Evolutionary conservation across 345 rosid species (phyloP).

Genomic region (Punica granatum): DNA sequence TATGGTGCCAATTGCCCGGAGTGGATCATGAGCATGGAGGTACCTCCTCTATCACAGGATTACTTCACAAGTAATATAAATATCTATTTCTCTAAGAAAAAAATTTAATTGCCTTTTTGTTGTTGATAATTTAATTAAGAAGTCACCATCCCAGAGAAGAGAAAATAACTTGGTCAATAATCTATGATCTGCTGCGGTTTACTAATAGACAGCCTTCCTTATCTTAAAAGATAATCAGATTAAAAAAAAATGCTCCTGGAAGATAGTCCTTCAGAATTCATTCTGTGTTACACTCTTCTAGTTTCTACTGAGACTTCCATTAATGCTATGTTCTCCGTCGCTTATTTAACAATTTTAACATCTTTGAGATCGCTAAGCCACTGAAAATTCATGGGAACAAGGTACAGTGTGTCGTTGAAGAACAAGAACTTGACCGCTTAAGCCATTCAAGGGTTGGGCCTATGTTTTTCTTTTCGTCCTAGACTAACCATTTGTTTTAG

Average conservation of each 20-base stretch:
- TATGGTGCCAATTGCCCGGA: constrained; percentile 83
- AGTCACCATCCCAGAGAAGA: background rate
- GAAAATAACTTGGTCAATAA: background rate
- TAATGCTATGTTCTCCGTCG: background rate
- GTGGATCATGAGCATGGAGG: constrained; percentile 99
- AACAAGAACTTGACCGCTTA: background rate
- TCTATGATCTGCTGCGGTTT: background rate
- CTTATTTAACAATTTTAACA: background rate
- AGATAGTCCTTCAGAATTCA: background rate
- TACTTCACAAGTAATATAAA: background rate
- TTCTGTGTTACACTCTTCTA: background rate
- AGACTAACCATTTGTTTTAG: background rate
- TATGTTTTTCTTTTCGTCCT: background rate
- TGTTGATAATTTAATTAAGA: background rate
- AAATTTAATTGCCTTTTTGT: background rate
- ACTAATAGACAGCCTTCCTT: background rate
- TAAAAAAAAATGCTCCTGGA: constrained; percentile 3
- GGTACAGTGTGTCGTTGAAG: background rate
- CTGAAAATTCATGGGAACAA: background rate
- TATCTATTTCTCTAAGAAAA: background rate
- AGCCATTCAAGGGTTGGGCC: background rate
- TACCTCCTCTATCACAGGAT: constrained; percentile 15
- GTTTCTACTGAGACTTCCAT: no score
- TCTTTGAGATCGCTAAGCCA: background rate
- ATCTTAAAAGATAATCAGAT: background rate